These are phyloP conservation scores for Pittosporum tobira DNA, from an alignment of 129 eudicot species.

Conservation along the genomic window DNA sequence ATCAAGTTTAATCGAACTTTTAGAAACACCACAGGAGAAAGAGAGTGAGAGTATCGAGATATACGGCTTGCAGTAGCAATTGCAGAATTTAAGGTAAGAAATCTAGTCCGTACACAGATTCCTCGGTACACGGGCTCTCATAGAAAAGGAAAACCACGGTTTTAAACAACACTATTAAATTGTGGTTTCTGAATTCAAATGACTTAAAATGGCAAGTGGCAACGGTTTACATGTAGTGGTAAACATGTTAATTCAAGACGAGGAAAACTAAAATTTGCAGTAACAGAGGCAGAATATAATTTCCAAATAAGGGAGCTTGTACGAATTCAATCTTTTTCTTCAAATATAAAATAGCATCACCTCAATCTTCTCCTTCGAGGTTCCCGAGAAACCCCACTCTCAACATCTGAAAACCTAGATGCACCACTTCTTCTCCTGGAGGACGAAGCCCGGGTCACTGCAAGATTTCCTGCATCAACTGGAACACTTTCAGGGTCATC, in stretches of 20 bases:
- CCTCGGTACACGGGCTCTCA: no score
- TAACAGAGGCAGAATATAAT: constrained; percentile 17
- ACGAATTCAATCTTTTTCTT: constrained; percentile 8
- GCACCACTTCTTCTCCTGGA: constrained; percentile 38
- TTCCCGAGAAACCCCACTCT: constrained; percentile 42
- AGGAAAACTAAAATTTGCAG: constrained; percentile 1
- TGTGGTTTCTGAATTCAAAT: constrained; percentile 2
- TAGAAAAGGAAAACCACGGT: no score
- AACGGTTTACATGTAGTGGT: not conserved
- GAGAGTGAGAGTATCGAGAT: no score
- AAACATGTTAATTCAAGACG: not conserved
- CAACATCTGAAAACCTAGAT: constrained; percentile 36
- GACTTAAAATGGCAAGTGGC: not conserved
- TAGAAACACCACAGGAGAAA: no score
- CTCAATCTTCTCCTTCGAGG: constrained; percentile 59
- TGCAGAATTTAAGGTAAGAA: no score
- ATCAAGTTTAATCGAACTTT: no score
- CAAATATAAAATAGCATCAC: constrained; percentile 18
- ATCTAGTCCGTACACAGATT: no score
- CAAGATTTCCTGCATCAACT: constrained; percentile 25
- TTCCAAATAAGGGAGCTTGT: not conserved
- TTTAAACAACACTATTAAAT: no score
- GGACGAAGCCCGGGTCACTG: constrained; percentile 25
- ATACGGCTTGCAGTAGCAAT: no score
- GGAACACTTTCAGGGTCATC: constrained; percentile 24